Percentiles rank a stretch among this genome's conserved stretches.
Evolutionary conservation across 306 rosid genomes (phyloP).

Genomic region (Sophora flavescens): DNA sequence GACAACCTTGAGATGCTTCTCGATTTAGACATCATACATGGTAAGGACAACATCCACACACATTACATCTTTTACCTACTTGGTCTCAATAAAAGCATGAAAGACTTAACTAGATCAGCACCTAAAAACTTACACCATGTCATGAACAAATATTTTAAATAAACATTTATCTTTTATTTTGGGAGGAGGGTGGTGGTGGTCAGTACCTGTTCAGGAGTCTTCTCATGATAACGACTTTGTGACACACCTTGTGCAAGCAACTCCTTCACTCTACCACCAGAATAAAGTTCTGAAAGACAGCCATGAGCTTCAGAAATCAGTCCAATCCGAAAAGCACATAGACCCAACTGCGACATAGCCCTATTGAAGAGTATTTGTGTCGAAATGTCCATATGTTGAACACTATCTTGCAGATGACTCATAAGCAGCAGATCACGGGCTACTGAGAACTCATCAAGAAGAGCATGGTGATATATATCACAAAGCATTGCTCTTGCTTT

Average conservation of each 20-base stretch:
- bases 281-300: constrained; percentile 89
- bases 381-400: constrained; percentile 93
- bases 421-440: constrained; percentile 92
- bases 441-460: constrained; percentile 79
- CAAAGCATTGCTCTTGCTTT: constrained; percentile 99
- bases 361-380: constrained; percentile 95
- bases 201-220: constrained; percentile 97
- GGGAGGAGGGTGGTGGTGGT: neutral
- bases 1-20: neutral
- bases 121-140: neutral
- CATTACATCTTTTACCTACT: neutral
- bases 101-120: neutral
- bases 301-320: constrained; percentile 84
- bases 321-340: constrained; percentile 89
- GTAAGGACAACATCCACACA: neutral
- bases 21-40: neutral
- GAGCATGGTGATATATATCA: constrained; percentile 96
- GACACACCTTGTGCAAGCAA: constrained; percentile 97
- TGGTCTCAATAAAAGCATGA: neutral
- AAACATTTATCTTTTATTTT: too few species aligned
- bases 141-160: constrained; percentile 1
- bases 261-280: constrained; percentile 99
- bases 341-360: constrained; percentile 95
- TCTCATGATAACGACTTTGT: constrained; percentile 94
- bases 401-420: constrained; percentile 95